A percentile compares a stretch with the other conserved stretches of the same genome.
phyloP scores from a whole-genome alignment of 345 rosid species.

The Heritiera littoralis region DNA sequence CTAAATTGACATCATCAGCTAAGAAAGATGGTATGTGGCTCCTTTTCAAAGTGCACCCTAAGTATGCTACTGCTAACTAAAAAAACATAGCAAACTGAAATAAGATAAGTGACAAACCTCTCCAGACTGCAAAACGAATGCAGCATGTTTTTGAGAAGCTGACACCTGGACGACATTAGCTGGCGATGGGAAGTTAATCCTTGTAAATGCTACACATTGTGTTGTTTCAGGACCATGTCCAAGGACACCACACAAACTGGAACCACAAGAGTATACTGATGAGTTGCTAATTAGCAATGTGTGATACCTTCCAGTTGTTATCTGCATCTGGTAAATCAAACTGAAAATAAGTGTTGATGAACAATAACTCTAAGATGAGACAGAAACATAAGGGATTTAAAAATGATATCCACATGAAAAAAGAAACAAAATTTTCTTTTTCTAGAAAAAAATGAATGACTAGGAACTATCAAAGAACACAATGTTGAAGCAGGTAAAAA shows the following conservation, averaged over 20 bases:
- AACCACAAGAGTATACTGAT: slow-evolving; percentile 87
- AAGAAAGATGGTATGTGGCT: background rate
- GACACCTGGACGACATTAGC: slow-evolving; percentile 78
- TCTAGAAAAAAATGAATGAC: background rate
- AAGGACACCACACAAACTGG: slow-evolving; percentile 84
- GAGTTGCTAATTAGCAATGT: slow-evolving; percentile 85
- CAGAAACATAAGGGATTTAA: background rate
- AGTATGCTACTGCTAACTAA: background rate
- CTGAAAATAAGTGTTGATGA: slow-evolving; percentile 23
- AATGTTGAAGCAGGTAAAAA: background rate
- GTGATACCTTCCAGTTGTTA: slow-evolving; percentile 90
- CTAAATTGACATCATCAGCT: background rate
- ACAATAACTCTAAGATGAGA: background rate
- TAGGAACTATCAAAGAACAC: background rate
- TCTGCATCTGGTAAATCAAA: slow-evolving; percentile 75
- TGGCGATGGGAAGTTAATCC: slow-evolving; percentile 62
- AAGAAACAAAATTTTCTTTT: background rate
- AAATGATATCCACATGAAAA: background rate
- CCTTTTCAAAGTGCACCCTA: background rate
- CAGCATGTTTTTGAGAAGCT: slow-evolving; percentile 91
- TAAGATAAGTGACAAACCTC: slow-evolving; percentile 54
- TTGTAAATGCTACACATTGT: slow-evolving; percentile 75
- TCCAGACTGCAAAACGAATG: slow-evolving; percentile 84
- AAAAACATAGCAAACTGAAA: background rate
- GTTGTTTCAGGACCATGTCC: slow-evolving; percentile 96